These are phyloP conservation scores for Orobanche coerulescens DNA, from an alignment of 257 asterid species.

Conservation along the genomic window DNA sequence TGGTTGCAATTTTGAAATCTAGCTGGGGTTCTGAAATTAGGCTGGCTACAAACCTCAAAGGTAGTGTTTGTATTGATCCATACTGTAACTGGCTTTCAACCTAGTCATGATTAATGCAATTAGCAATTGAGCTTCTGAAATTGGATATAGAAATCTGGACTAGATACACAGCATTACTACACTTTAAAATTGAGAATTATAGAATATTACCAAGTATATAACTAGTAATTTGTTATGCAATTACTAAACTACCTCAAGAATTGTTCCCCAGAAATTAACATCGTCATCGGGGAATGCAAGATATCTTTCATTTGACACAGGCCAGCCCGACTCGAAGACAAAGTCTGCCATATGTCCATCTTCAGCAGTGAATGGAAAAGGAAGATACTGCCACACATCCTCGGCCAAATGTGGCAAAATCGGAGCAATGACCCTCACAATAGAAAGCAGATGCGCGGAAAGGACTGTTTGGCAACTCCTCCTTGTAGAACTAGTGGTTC, in stretches of 20 bases:
- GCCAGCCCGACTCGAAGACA: slow-evolving; percentile 89
- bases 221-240: neutral
- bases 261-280: slow-evolving; percentile 66
- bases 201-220: neutral
- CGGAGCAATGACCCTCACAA: slow-evolving; percentile 76
- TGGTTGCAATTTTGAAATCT: too few species aligned
- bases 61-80: too few species aligned
- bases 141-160: too few species aligned
- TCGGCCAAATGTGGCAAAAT: slow-evolving; percentile 95
- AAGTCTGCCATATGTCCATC: slow-evolving; percentile 54
- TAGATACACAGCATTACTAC: too few species aligned
- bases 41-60: too few species aligned
- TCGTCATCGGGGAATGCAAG: slow-evolving; percentile 61
- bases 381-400: slow-evolving; percentile 96
- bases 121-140: too few species aligned
- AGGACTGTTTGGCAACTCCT: slow-evolving; percentile 96
- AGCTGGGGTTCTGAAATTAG: too few species aligned
- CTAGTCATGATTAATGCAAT: too few species aligned
- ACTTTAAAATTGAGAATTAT: too few species aligned
- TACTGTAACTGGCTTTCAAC: too few species aligned
- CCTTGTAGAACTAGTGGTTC: slow-evolving; percentile 72
- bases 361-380: slow-evolving; percentile 54
- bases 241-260: slow-evolving; percentile 65
- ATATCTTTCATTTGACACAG: slow-evolving; percentile 42
- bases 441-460: slow-evolving; percentile 62